phyloP scores from a whole-genome alignment of 148 eudicot species.

The Vaccinium myrtillus region DNA sequence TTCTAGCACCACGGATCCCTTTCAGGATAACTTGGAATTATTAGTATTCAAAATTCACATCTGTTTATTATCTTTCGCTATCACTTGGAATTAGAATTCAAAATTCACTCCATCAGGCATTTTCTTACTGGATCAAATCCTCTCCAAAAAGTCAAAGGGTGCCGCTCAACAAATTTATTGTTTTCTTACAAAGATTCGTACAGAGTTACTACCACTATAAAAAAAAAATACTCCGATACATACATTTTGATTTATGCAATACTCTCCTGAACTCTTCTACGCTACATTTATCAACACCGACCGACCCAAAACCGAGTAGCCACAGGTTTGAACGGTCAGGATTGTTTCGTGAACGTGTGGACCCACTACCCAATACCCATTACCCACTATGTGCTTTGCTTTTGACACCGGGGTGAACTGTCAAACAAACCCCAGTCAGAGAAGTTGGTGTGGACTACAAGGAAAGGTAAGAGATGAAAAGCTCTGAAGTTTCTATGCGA shows the following conservation, averaged over 20 bases:
- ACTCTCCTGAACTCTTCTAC: neutral
- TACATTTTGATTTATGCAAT: no score
- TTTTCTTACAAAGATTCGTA: neutral
- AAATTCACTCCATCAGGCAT: neutral
- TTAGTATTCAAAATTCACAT: neutral
- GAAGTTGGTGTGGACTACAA: neutral
- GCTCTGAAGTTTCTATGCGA: neutral
- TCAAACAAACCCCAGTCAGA: neutral
- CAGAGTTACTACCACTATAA: neutral
- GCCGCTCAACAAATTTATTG: neutral
- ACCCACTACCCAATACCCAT: neutral
- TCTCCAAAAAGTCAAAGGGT: neutral
- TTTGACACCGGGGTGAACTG: neutral
- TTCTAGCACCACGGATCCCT: no score
- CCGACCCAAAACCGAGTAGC: neutral
- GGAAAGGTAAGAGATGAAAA: neutral
- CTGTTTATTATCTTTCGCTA: neutral
- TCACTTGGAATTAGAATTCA: neutral
- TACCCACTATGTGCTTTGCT: slow-evolving; percentile 9
- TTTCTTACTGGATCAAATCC: neutral
- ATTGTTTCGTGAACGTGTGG: slow-evolving; percentile 3
- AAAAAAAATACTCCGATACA: neutral
- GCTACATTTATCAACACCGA: neutral
- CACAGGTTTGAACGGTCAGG: neutral
- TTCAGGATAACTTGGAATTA: no score